A percentile compares a stretch with the other conserved stretches of the same genome.
Conservation (phyloP, 257 asterid species). For the Solanum paucissectum region DNA sequence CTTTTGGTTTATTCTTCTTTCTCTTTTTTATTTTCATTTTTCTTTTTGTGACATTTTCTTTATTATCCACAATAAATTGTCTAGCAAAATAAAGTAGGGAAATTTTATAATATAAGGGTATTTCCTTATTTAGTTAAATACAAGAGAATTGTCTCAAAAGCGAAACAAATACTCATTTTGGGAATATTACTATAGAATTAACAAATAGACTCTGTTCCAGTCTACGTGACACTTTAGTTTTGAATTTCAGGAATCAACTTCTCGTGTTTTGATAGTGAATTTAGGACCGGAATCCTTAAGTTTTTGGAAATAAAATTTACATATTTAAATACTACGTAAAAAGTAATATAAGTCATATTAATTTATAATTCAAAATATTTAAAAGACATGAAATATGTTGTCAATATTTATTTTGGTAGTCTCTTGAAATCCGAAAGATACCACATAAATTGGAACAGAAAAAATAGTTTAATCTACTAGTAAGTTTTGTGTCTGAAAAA, state of each 20-base stretch:
- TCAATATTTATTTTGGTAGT: too few species aligned
- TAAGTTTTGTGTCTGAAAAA: background rate
- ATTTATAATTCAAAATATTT: too few species aligned
- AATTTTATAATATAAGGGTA: too few species aligned
- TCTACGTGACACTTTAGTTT: too few species aligned
- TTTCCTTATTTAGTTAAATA: background rate
- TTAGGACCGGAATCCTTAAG: fast-evolving
- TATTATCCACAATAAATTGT: background rate
- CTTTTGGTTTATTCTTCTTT: background rate
- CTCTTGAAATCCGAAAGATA: background rate
- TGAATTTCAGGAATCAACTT: too few species aligned
- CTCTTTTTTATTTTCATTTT: too few species aligned
- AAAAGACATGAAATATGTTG: background rate
- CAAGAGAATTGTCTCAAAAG: background rate
- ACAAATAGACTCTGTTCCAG: background rate
- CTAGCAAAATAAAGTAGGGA: background rate
- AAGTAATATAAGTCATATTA: background rate
- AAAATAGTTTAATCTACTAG: too few species aligned
- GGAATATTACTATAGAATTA: background rate
- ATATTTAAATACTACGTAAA: background rate
- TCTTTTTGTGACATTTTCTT: background rate
- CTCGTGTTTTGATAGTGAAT: background rate
- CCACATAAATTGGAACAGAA: too few species aligned
- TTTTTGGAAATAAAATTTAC: too few species aligned
- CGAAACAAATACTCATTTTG: background rate